Evolutionary conservation across 345 rosid genomes (phyloP), one percentile per base, ranked within the genome.

Genomic region (Populus tremula): DNA sequence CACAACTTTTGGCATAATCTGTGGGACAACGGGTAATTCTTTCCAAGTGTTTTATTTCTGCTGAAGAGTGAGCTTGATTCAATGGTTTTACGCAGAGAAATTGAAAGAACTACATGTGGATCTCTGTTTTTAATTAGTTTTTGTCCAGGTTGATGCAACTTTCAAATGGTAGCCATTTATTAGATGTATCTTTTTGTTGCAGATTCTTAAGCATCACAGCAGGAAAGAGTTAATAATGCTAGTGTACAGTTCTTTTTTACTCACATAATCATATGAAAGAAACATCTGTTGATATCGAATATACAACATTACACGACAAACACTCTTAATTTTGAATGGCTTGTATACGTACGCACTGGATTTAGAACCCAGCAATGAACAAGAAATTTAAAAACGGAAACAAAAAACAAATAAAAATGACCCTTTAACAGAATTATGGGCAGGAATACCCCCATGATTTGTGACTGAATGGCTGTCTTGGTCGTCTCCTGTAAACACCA

Each of bases 371-470:
- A 69, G 35, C 79, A 78, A 79, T 75, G 10, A 67, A 79, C 54
- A 79, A 41, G 53, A 74, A 79, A 69, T 67, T 27, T 72, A 62
- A 68, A 88, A 78, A 65, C 70, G 8, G 67, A 72, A 76, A 84
- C 82, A 74, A 74, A 80, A 67, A 62, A 45, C 2, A 38, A 62
- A 39, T 74, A 53, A 45, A 63, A 67, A 69, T 66, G 33, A 41
- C 69, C 71, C 64, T 73, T 62, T 38, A 72, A 67, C 70, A 59
- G 17, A 35, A 31, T 18, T 5, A 67, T 36, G 45, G 23, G 41
- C 47, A 38, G 70, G 2, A 36, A 35, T 18, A 21, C 45, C 41
- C 70, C 13, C 23, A 59, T 59, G 64, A 23, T 23, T 47, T 27
- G 33, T 31, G 75, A 70, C 43, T 62, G 36, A 11, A 69, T 74